phyloP scores from a whole-genome alignment of 352 stramenopile genomes.

The Phytophthora macrochlamydospora region DNA sequence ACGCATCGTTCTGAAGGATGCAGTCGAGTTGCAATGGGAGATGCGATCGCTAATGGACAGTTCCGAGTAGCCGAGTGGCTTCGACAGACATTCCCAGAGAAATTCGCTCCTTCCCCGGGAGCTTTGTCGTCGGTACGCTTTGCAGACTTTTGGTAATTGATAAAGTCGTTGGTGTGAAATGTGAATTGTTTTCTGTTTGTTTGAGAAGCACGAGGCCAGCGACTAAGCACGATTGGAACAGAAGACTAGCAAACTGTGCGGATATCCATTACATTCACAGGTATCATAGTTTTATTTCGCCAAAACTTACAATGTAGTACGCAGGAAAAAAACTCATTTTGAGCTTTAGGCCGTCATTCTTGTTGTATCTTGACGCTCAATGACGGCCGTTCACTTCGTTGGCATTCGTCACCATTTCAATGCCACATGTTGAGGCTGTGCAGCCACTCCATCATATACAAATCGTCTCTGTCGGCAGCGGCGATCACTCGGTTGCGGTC shows the following conservation, averaged over 20 bases:
- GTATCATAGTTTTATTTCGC: neutral
- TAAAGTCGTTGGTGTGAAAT: neutral
- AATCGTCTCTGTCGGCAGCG: conserved; percentile 33
- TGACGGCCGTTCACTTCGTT: no score
- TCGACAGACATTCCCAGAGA: conserved; percentile 2
- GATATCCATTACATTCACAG: neutral
- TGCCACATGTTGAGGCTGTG: conserved; percentile 28
- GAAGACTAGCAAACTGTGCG: neutral
- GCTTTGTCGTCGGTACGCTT: conserved; percentile 1
- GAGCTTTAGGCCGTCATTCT: neutral
- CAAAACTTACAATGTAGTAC: neutral
- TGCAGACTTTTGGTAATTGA: neutral
- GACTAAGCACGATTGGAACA: no score
- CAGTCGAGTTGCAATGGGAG: conserved; percentile 27
- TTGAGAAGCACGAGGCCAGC: no score
- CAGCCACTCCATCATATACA: conserved; percentile 42
- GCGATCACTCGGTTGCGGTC: conserved; percentile 38
- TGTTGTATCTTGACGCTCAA: no score
- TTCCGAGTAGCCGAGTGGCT: conserved; percentile 47
- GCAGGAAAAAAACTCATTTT: neutral
- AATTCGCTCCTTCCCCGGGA: neutral
- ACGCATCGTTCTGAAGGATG: conserved; percentile 23
- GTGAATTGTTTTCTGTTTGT: neutral
- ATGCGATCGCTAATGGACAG: conserved; percentile 46
- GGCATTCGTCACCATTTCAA: neutral